phyloP scores from a whole-genome alignment of 1,139 yeast species.

The Debaryomycetaceae sp. region DNA sequence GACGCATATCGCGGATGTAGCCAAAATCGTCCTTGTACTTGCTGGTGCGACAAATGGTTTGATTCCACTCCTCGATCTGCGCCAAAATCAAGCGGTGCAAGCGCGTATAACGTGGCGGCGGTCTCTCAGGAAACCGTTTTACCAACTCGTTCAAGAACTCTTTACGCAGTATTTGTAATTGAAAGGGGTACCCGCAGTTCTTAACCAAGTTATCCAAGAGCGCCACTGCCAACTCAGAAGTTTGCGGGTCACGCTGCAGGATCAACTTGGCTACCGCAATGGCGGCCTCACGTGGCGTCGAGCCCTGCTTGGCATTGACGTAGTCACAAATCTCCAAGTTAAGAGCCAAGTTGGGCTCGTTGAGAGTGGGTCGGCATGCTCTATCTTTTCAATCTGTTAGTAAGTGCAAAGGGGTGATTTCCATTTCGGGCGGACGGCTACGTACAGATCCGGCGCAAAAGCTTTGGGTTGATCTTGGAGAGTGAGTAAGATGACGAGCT shows the following conservation, averaged over 20 bases:
- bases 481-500: slow-evolving; percentile 35
- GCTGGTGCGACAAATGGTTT: slow-evolving; percentile 87
- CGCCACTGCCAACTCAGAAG: slow-evolving; percentile 53
- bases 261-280: slow-evolving; percentile 81
- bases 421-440: slow-evolving; percentile 11
- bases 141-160: slow-evolving; percentile 93
- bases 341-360: slow-evolving; percentile 84
- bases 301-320: slow-evolving; percentile 88
- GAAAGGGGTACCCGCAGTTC: slow-evolving; percentile 97
- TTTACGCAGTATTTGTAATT: slow-evolving; percentile 88
- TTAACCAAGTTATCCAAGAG: slow-evolving; percentile 86
- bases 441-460: slow-evolving; percentile 62
- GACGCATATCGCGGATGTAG: slow-evolving; percentile 92
- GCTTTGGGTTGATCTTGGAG: slow-evolving; percentile 51
- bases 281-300: slow-evolving; percentile 90
- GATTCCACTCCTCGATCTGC: slow-evolving; percentile 96
- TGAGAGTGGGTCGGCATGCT: slow-evolving; percentile 81
- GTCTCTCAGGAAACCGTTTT: slow-evolving; percentile 89
- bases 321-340: slow-evolving; percentile 92
- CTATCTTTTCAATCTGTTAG: slow-evolving; percentile 47
- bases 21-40: slow-evolving; percentile 89
- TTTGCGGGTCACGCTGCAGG: slow-evolving; percentile 80
- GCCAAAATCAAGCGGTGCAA: slow-evolving; percentile 83
- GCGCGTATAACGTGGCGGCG: slow-evolving; percentile 79
- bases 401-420: slow-evolving; percentile 7